phyloP scores from a whole-genome alignment of 2,329 filamentous ascomycete species.

The Paradendryphiella salina region DNA sequence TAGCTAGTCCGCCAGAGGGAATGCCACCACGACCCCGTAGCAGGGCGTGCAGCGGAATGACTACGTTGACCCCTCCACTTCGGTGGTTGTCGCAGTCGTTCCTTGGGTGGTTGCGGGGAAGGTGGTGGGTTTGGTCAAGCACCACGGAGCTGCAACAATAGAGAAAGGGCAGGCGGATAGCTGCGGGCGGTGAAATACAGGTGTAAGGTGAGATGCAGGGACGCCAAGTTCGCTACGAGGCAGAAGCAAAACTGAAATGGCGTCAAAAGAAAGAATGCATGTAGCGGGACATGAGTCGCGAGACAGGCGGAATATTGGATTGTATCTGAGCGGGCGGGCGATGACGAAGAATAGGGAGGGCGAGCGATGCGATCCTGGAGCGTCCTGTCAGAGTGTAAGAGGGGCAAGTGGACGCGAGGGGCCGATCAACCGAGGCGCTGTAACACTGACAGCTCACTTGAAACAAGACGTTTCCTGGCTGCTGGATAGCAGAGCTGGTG shows the following conservation, averaged over 20 bases:
- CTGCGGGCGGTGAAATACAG: neutral
- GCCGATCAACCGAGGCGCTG: conserved; percentile 8
- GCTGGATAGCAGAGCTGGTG: neutral
- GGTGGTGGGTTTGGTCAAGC: neutral
- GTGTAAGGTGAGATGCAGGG: neutral
- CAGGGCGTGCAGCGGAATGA: conserved; percentile 10
- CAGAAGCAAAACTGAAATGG: neutral
- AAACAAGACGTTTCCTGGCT: conserved; percentile 4
- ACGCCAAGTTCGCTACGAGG: neutral
- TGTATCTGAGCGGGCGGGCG: conserved; percentile 20
- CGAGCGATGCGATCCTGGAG: conserved; percentile 7
- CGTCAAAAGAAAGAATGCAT: neutral
- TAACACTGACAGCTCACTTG: conserved; percentile 7
- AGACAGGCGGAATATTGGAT: conserved; percentile 20
- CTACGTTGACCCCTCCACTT: conserved; percentile 6
- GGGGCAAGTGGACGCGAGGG: conserved; percentile 20
- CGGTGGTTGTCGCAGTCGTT: neutral
- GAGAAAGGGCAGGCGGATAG: no score
- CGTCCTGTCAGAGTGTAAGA: conserved; percentile 3
- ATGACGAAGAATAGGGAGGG: conserved; percentile 22
- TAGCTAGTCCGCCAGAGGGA: conserved; percentile 5
- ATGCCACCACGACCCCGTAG: conserved; percentile 9
- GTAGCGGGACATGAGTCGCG: conserved; percentile 10
- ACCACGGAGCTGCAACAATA: neutral
- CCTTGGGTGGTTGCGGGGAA: neutral